Conservation (phyloP, 2,329 filamentous ascomycete species). For the Paecilomyces dactylethromorphus region DNA sequence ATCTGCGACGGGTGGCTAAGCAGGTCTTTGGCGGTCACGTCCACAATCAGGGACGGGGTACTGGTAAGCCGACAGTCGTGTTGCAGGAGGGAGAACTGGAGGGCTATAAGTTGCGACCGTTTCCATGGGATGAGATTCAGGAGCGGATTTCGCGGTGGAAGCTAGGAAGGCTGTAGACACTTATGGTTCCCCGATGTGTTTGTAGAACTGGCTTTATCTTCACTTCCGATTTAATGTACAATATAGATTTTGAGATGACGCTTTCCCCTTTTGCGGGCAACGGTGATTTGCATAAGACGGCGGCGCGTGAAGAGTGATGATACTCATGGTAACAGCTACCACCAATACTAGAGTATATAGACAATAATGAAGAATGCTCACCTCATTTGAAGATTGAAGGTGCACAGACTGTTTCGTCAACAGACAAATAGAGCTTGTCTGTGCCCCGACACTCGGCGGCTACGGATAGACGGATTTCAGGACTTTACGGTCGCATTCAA, state of each 20-base stretch:
- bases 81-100: conserved; percentile 81
- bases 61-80: conserved; percentile 87
- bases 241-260: conserved; percentile 5
- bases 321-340: not conserved
- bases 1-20: conserved; percentile 74
- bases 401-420: not conserved
- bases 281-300: not conserved
- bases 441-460: not conserved
- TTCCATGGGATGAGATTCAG: conserved; percentile 86
- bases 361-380: not conserved
- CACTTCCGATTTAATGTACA: conserved; percentile 2
- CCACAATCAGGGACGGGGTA: conserved; percentile 67
- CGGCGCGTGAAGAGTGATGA: not conserved
- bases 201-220: not conserved
- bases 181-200: not conserved
- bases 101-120: conserved; percentile 58
- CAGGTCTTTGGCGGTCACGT: conserved; percentile 72
- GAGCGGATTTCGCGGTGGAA: conserved; percentile 78
- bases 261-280: not conserved
- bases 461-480: not conserved
- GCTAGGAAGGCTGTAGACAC: conserved; percentile 56
- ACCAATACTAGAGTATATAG: not conserved
- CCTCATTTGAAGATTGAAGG: not conserved
- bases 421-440: not conserved
- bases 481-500: not conserved